These are phyloP conservation scores for Neurospora tetrasperma DNA, from an alignment of 495 filamentous ascomycete species.

Conservation along the genomic window DNA sequence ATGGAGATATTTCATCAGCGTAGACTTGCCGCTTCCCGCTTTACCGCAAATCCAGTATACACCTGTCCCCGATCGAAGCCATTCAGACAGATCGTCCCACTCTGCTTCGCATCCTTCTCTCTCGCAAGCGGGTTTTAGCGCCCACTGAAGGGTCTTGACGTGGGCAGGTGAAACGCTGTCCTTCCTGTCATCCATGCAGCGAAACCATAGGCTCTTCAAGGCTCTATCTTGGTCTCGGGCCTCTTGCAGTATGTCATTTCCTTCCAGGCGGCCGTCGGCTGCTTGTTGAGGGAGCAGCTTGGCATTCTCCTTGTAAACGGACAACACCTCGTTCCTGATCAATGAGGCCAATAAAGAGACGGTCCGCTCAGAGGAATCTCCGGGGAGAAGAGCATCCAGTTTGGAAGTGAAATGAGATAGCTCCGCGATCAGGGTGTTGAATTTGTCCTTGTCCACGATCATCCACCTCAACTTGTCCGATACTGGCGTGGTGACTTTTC, in stretches of 20 bases:
- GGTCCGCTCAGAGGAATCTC: neutral
- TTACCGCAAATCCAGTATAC: neutral
- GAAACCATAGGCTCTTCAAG: neutral
- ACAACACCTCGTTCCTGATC: neutral
- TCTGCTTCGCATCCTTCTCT: neutral
- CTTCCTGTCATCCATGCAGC: neutral
- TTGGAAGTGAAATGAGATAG: neutral
- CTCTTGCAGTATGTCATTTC: neutral
- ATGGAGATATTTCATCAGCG: neutral
- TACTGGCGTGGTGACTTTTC: neutral
- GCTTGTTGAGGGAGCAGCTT: neutral
- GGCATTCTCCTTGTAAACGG: neutral
- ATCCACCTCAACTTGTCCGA: neutral
- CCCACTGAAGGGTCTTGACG: neutral
- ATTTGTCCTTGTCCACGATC: neutral
- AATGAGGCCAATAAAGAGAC: neutral
- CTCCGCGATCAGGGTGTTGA: neutral
- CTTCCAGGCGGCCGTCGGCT: neutral
- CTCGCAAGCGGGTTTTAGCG: neutral
- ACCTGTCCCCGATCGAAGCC: neutral
- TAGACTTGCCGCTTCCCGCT: conserved; percentile 1
- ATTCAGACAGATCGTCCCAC: neutral
- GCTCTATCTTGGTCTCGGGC: neutral
- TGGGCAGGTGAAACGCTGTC: neutral
- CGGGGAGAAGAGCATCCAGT: neutral